Evolutionary conservation across 768 basidiomycete genomes (phyloP), one percentile per base, ranked within the genome.

Genomic region (Hygrocybe punicea): DNA sequence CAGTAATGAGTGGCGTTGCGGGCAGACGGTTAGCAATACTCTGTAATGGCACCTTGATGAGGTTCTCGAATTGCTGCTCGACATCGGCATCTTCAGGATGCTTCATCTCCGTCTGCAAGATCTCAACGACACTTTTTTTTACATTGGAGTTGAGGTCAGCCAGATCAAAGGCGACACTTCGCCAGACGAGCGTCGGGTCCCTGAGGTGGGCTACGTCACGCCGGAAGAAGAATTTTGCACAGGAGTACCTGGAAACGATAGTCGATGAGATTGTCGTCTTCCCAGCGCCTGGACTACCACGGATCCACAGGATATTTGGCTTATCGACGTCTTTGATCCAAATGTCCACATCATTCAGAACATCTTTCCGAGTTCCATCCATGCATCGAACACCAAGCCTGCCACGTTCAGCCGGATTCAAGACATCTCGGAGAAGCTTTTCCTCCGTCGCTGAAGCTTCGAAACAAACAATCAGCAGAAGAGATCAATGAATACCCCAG

Each of bases 111-210:
- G 24, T 21, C 23, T 56, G 17, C 42, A 59, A 16, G 36, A n/a
- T 1, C 6, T 37, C 14, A 13, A 56, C n/a, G 10, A 49, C 44
- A 14, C 34, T 14, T 24, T 6, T 21, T 1, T 55, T 54, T n/a
- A 59, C 46, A n/a, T 11, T 17, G 1, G 58, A 25, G 16, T 29
- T 45, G 29, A 29, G 35, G 2, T 53, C n/a, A 23, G 56, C 59
- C 21, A 60, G 36, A 47, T 60, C 56, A 50, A 52, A 57, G 10
- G 56, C 59, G 2, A 60, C 33, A 17, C 56, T 53, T 34, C 56
- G 56, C 59, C 59, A 60, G 6, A 60, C 44, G 42, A 39, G 42
- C 17, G 42, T 49, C 1, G 59, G 59, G 7, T 44, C 52, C 25
- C 56, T 55, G 21, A 39, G 25, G 6, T 21, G 4, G 48, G 50